These are phyloP conservation scores for Alternaria infectoria DNA, from an alignment of 2,329 filamentous ascomycete species.

Conservation along the genomic window DNA sequence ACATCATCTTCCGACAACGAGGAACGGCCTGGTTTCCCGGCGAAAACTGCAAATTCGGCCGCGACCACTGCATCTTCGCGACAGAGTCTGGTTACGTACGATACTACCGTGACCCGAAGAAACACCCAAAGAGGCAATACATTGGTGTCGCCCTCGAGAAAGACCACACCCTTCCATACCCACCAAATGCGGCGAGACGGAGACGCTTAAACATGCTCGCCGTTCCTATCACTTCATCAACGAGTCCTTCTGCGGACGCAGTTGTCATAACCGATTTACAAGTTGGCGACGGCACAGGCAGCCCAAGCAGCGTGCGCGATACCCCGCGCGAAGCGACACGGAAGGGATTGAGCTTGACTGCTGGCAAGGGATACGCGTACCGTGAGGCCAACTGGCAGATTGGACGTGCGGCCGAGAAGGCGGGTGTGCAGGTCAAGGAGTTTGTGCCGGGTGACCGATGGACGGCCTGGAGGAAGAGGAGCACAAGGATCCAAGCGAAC, in stretches of 20 bases:
- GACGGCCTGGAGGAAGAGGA: slow-evolving; percentile 69
- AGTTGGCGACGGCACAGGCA: slow-evolving; percentile 7
- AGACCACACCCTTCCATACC: slow-evolving; percentile 78
- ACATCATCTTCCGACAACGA: slow-evolving; percentile 97
- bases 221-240: slow-evolving; percentile 32
- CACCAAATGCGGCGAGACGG: slow-evolving; percentile 73
- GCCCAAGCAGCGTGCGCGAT: slow-evolving; percentile 26
- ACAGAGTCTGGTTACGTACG: slow-evolving; percentile 88
- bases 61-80: slow-evolving; percentile 95
- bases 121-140: slow-evolving; percentile 87
- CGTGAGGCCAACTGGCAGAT: slow-evolving; percentile 72
- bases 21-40: slow-evolving; percentile 94
- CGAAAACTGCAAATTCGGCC: slow-evolving; percentile 93
- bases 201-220: slow-evolving; percentile 77
- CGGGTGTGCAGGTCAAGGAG: slow-evolving; percentile 61
- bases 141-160: slow-evolving; percentile 92
- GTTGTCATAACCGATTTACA: slow-evolving; percentile 22
- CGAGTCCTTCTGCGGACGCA: slow-evolving; percentile 28
- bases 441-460: slow-evolving; percentile 67
- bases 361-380: slow-evolving; percentile 65
- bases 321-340: slow-evolving; percentile 43
- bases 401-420: slow-evolving; percentile 67
- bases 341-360: slow-evolving; percentile 29
- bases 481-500: slow-evolving; percentile 58
- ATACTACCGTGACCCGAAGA: slow-evolving; percentile 88